Evolutionary conservation across 2,329 filamentous ascomycete species (phyloP).

Genomic region (Fusarium setosum): DNA sequence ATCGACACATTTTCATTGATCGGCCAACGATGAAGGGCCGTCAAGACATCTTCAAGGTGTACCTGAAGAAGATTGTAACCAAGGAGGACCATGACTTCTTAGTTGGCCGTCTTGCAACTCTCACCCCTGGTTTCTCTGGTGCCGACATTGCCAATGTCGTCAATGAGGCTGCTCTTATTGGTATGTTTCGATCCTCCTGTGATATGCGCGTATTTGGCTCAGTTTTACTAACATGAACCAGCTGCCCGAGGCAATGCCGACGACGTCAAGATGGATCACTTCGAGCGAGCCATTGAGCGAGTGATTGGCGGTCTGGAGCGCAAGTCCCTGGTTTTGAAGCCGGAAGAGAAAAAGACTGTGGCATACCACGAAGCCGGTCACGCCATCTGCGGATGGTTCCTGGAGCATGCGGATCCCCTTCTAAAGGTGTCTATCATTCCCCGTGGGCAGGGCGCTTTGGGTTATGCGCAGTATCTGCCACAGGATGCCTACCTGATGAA

Average conservation of each 20-base stretch:
- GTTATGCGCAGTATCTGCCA: conserved; percentile 98
- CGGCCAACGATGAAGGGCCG: conserved; percentile 96
- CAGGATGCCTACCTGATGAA: conserved; percentile 96
- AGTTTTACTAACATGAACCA: conserved; percentile 51
- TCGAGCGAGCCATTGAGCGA: conserved; percentile 97
- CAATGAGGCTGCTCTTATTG: conserved; percentile 96
- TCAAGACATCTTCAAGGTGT: conserved; percentile 95
- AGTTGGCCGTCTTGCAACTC: conserved; percentile 86
- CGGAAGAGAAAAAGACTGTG: conserved; percentile 94
- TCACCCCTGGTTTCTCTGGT: conserved; percentile 96
- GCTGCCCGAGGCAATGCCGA: conserved; percentile 86
- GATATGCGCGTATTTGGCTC: conserved; percentile 43
- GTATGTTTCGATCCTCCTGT: conserved; percentile 63
- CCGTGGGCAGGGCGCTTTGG: conserved; percentile 90
- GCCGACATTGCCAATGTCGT: conserved; percentile 99
- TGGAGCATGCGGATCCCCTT: conserved; percentile 94
- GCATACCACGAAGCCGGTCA: conserved; percentile 99
- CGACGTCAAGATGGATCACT: conserved; percentile 87
- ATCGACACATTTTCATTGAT: conserved; percentile 96
- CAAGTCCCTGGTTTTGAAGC: conserved; percentile 93
- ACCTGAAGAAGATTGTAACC: conserved; percentile 94
- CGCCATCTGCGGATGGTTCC: conserved; percentile 98
- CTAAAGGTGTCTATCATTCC: conserved; percentile 99
- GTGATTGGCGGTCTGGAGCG: conserved; percentile 97
- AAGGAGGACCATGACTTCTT: conserved; percentile 89